phyloP scores from a whole-genome alignment of 176 grass and related monocot genomes.

The Tillandsia fasciculata region DNA sequence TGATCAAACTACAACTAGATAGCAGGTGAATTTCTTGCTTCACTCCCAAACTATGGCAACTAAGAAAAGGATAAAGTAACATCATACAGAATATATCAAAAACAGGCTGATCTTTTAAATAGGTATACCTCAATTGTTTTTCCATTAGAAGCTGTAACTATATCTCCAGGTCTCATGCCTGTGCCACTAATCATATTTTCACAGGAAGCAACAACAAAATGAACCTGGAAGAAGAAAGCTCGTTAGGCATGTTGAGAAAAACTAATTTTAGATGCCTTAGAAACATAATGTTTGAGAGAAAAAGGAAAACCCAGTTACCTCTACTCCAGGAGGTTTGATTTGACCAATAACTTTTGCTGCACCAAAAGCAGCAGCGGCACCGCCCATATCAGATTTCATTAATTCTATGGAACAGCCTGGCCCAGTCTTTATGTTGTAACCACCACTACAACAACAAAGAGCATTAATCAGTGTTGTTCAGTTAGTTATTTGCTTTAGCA shows the following conservation, averaged over 20 bases:
- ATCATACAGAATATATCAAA: background rate
- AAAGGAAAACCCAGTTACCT: slow-evolving; percentile 37
- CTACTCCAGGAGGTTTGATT: slow-evolving; percentile 91
- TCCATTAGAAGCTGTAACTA: slow-evolving; percentile 91
- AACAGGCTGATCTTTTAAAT: background rate
- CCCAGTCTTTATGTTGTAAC: slow-evolving; percentile 99
- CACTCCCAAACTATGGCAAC: background rate
- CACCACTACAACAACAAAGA: slow-evolving; percentile 50
- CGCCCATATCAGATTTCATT: slow-evolving; percentile 99
- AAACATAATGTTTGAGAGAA: background rate
- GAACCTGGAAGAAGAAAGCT: slow-evolving; percentile 40
- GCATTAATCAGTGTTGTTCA: background rate
- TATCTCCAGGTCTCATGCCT: slow-evolving; percentile 96
- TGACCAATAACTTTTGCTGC: slow-evolving; percentile 89
- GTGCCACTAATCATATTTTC: slow-evolving; percentile 99
- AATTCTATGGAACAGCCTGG: slow-evolving; percentile 81
- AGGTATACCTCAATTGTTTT: slow-evolving; percentile 82
- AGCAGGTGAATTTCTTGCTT: background rate
- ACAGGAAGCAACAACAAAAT: slow-evolving; percentile 96
- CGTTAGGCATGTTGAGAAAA: slow-evolving; percentile 3
- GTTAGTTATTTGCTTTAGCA: background rate
- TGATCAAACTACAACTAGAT: background rate
- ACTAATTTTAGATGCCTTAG: too few species aligned
- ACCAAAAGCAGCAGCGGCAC: slow-evolving; percentile 81
- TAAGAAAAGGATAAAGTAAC: background rate